Conservation (phyloP, 352 stramenopile genomes). For the Pythium myriotylum region DNA sequence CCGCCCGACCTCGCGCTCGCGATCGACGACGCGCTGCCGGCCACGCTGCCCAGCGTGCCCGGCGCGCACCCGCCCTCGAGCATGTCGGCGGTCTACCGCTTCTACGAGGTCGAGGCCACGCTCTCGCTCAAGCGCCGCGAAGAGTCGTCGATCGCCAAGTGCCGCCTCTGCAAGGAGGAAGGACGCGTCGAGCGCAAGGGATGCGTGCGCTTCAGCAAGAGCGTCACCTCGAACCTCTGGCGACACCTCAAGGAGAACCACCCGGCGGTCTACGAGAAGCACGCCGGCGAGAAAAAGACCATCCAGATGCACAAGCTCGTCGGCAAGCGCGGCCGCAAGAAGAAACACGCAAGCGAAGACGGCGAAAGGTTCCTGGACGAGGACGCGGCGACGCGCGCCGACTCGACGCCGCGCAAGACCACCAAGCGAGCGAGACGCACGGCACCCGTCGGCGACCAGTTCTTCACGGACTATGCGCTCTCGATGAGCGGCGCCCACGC, state of each 20-base stretch:
- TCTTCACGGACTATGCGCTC: slow-evolving; percentile 45
- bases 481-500: slow-evolving; percentile 12
- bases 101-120: slow-evolving; percentile 72
- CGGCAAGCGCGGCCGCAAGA: slow-evolving; percentile 67
- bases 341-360: slow-evolving; percentile 33
- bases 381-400: slow-evolving; percentile 6
- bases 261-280: slow-evolving; percentile 70
- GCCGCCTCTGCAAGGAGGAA: slow-evolving; percentile 58
- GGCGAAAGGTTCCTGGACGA: slow-evolving; percentile 32
- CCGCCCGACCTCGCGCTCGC: slow-evolving; percentile 12
- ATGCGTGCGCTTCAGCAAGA: slow-evolving; percentile 81
- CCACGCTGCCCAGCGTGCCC: slow-evolving; percentile 8
- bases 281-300: slow-evolving; percentile 74
- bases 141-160: slow-evolving; percentile 72
- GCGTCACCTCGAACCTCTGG: slow-evolving; percentile 84
- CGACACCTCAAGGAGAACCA: slow-evolving; percentile 84
- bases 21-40: slow-evolving; percentile 2
- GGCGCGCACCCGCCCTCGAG: slow-evolving; percentile 24
- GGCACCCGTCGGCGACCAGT: slow-evolving; percentile 26
- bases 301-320: slow-evolving; percentile 72
- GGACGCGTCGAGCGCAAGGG: slow-evolving; percentile 69
- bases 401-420: slow-evolving; percentile 4
- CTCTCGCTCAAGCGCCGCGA: slow-evolving; percentile 68
- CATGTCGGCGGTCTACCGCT: slow-evolving; percentile 78
- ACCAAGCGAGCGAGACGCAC: slow-evolving; percentile 44